A percentile compares a stretch with the other conserved stretches of the same genome.
Conservation (phyloP, 805 yeast species). For the Aciculoconidium aculeatum region DNA sequence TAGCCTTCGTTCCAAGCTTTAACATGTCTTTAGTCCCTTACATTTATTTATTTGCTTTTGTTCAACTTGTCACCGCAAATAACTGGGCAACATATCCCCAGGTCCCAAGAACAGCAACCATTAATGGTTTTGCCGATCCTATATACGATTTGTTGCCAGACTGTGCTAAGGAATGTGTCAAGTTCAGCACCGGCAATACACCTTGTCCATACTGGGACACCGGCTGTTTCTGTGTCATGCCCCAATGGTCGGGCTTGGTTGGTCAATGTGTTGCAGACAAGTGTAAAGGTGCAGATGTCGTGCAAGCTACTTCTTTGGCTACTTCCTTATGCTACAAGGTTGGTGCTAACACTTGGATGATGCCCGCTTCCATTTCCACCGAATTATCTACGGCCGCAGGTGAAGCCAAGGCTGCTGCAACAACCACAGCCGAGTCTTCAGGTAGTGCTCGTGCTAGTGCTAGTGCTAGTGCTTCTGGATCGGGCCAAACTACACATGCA, state of each 20-base stretch:
- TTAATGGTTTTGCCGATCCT: conserved; percentile 47
- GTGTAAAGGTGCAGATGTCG: conserved; percentile 34
- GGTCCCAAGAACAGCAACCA: conserved; percentile 41
- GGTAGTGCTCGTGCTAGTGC: conserved; percentile 2
- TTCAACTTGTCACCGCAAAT: conserved; percentile 1
- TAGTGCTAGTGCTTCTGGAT: conserved; percentile 4
- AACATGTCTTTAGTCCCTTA: no score
- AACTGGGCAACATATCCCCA: conserved; percentile 34
- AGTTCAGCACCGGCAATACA: conserved; percentile 31
- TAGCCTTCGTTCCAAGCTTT: no score
- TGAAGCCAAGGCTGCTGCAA: conserved; percentile 8
- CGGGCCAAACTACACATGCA: no score
- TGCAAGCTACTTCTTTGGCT: conserved; percentile 36
- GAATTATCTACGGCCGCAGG: conserved; percentile 22
- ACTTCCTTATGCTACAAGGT: conserved; percentile 34
- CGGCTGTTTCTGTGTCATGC: conserved; percentile 46
- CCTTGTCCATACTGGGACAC: conserved; percentile 52
- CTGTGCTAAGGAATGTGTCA: conserved; percentile 40
- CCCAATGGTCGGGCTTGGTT: conserved; percentile 40
- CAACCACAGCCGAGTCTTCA: no score
- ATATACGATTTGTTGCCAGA: conserved; percentile 31
- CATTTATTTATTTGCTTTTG: no score
- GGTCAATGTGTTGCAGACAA: conserved; percentile 36
- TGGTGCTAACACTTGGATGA: conserved; percentile 40
- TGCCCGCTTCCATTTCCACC: conserved; percentile 38